Base-by-base conservation (phyloP, 129 eudicot genomes). In the Deinandra increscens region DNA sequence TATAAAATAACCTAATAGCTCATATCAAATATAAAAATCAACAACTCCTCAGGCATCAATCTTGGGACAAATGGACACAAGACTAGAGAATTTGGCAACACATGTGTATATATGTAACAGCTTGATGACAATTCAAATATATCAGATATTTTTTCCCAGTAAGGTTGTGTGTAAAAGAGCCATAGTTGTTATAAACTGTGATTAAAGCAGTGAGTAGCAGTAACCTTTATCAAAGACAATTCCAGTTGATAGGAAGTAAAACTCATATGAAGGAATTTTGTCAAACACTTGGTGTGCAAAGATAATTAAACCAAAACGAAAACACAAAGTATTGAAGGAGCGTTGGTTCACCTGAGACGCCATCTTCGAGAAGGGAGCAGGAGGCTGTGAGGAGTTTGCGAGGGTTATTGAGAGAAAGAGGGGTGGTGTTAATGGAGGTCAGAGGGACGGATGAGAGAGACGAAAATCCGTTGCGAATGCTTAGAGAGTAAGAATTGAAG, bases 311-410 rank as follows among this genome's bases (percentile, higher is more conserved):
- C 29, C 51, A 63, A 23, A 15, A 33, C 15, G 1, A 31, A 59
- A 19, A 9, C 17, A 20, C 10, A 59, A 8, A 33, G 43, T 9
- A 20, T 14, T 23, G n/a, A 51, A 60, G 18, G 62, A 56, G 73
- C 29, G 64, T 56, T 20, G 58, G 41, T 50, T 71, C 49, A 85
- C 90, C 86, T 70, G 85, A 22, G 36, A 81, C 68, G 66, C 69
- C 76, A 44, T 84, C 83, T 31, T 79, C 85, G 66, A 81, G 70
- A 68, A 82, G 71, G 22, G 90, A 81, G 76, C 78, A 74, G 50
- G 81, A 68, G 60, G 81, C 14, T 38, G 75, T 26, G 79, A 59
- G 29, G 46, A 50, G 58, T 61, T 60, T 74, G 66, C 79, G 83
- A 79, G 60, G 12, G 73, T 66, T 66, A n/a, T 19, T 54, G 60